Base-by-base conservation (phyloP, 192 early-diverging fungal species). In the Coemansia sp. region DNA sequence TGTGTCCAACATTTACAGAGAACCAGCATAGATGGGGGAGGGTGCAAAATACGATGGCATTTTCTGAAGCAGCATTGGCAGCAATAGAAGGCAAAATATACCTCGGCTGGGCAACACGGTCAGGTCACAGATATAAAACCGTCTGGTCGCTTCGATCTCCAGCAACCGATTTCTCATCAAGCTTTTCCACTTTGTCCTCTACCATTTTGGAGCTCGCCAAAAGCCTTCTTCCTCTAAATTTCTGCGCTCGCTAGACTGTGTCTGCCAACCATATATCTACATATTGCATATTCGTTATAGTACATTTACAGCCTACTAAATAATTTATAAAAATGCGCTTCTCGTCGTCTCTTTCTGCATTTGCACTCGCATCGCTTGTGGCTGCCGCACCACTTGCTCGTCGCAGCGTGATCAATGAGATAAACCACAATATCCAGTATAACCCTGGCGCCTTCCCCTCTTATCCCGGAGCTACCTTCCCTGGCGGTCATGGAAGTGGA, bases 241-340 rank as follows among this genome's bases (percentile, higher is more conserved):
- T 44, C 40, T 44, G 40, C 40, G 15, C 15, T 44, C 40, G 11
- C 40, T 34, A 34, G 31, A 34, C 31, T 34, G 31, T 34, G 40
- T 44, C 15, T 44, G 31, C 31, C 31, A 34, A 34, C 11, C 14
- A 44, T 44, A 44, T 44, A 44, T 44, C 10, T 14, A 14, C 11
- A 34, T 34, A 34, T 9, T 34, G 31, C 31, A 6, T 34, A 34
- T 34, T 34, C 31, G 40, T 44, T 44, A 44, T 44, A 44, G 40
- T 44, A 44, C 14, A 44, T 44, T 44, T 44, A 44, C 40, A 44
- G 9, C 40, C n/a, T 15, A 12, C 40, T 15, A n/a, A 44, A 15
- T 44, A 44, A 44, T 44, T 48, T 25, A 53, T 51, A 65, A 71
- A 64, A 60, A 71, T 71, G 69, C 69, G 69, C 18, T 55, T 71